Evolutionary conservation across 192 early-diverging fungal genomes (phyloP).

Genomic region (Backusella westeae): DNA sequence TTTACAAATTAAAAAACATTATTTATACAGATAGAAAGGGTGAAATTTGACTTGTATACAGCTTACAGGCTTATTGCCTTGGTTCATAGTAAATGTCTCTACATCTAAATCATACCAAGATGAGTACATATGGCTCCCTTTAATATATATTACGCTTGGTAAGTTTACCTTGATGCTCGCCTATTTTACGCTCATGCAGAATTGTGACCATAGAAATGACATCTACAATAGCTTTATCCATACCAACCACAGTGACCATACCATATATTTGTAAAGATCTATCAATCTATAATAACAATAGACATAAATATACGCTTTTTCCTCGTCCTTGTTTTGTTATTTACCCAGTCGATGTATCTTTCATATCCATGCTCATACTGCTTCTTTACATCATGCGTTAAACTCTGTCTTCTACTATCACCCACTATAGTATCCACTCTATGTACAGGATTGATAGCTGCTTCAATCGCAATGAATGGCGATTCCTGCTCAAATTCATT

Average conservation of each 20-base stretch:
- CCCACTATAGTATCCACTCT: not conserved
- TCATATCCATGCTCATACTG: constrained; percentile 22
- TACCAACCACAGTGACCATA: constrained; percentile 15
- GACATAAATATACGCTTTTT: not conserved
- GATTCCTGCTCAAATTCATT: not conserved
- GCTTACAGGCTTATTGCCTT: not conserved
- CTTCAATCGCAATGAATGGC: constrained; percentile 17
- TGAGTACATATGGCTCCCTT: not conserved
- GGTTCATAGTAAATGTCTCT: constrained; percentile 13
- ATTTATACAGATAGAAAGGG: not conserved
- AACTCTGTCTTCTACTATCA: not conserved
- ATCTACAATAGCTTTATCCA: constrained; percentile 20
- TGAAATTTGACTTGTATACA: constrained; percentile 22
- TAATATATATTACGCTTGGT: not conserved
- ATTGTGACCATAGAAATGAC: constrained; percentile 14
- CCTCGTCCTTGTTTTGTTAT: not conserved
- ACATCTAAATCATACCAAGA: not conserved
- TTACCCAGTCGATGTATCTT: constrained; percentile 22
- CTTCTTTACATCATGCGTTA: not conserved
- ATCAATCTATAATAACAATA: constrained; percentile 7
- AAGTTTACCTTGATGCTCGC: constrained; percentile 13
- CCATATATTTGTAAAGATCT: not conserved
- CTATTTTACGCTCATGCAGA: constrained; percentile 15
- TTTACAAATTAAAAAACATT: not conserved
- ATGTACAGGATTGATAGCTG: constrained; percentile 12